phyloP scores from a whole-genome alignment of 768 basidiomycete species.

The Amanita brunnescens region DNA sequence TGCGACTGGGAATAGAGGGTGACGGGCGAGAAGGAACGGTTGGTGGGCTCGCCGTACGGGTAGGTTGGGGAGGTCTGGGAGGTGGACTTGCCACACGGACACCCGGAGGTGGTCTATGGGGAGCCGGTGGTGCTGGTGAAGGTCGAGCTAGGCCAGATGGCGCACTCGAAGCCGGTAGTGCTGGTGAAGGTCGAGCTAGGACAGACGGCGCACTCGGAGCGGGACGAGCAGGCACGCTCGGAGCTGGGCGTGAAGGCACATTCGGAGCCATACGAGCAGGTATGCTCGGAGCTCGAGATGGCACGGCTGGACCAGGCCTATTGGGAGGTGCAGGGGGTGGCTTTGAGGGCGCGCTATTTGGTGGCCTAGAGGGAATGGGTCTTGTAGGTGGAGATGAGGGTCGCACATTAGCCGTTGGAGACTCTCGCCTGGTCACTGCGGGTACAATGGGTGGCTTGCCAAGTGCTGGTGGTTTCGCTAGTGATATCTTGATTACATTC shows the following conservation, averaged over 20 bases:
- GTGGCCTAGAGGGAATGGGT: constrained; percentile 15
- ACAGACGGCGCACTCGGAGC: constrained; percentile 26
- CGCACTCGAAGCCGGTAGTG: constrained; percentile 25
- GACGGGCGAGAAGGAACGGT: constrained; percentile 29
- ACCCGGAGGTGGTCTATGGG: constrained; percentile 33
- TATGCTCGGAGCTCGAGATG: constrained; percentile 17
- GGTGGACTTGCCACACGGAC: no score
- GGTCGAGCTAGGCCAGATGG: constrained; percentile 23
- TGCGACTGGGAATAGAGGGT: constrained; percentile 33
- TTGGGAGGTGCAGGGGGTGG: constrained; percentile 25
- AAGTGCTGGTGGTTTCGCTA: constrained; percentile 54
- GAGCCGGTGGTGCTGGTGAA: constrained; percentile 22
- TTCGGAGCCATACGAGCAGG: background rate
- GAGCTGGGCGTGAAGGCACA: constrained; percentile 21
- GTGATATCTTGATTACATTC: constrained; percentile 1
- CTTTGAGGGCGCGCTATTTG: constrained; percentile 15
- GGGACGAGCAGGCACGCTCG: constrained; percentile 21
- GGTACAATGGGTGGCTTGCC: constrained; percentile 65
- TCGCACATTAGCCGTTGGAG: constrained; percentile 19
- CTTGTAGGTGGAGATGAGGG: constrained; percentile 21
- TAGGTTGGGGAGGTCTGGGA: constrained; percentile 9
- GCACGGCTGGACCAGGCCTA: constrained; percentile 24
- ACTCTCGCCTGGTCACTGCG: constrained; percentile 44
- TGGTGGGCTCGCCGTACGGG: constrained; percentile 24
- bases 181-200: constrained; percentile 20